Base-by-base conservation (phyloP, 768 basidiomycete species). In the Suillus variegatus region DNA sequence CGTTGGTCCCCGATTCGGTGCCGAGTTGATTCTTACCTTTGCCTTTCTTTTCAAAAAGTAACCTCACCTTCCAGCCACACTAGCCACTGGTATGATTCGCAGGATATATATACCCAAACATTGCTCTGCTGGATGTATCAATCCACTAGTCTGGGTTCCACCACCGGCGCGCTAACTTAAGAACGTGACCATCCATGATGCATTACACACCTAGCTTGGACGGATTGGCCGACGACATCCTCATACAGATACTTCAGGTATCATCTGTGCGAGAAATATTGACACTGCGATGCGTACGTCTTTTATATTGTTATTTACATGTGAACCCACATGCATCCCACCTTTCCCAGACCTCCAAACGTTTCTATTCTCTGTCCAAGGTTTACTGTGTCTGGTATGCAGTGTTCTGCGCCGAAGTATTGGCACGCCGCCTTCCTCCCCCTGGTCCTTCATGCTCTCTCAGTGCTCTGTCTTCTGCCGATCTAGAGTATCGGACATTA, bases 401-500 rank as follows among this genome's bases (percentile, higher is more conserved):
- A 2, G 66, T 65, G 44, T 75, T 74, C 40, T 67, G 71, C 41
- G 46, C 65, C 4, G 66, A 74, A 0, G 73, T 74, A 2, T 56
- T 74, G 62, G 69, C 58, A 13, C 63, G 66, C 12, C 56, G 67
- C 28, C 49, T 75, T 12, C 74, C 74, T 8, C 32, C 10, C 1
- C 75, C 74, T 0, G 75, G 74, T 13, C 66, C 65, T 2, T 16
- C 40, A 7, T 32, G 62, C 46, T 55, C 70, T 0, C 46, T 69
- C 25, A 60, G 67, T 44, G 7, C 64, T 22, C 73, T 75, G 41
- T 69, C 73, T 6, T 68, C 68, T 10, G 32, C 61, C 2, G 70
- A 75, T 10, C 73, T 75, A 20, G 74, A 76, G 44, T 67, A 41
- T 20, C 73, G 75, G 18, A 76, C 74, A 1, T n/a, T 73, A 32